Evolutionary conservation across 495 filamentous ascomycete genomes (phyloP), one percentile per base, ranked within the genome.

Genomic region (Lasiosphaeria ovina): DNA sequence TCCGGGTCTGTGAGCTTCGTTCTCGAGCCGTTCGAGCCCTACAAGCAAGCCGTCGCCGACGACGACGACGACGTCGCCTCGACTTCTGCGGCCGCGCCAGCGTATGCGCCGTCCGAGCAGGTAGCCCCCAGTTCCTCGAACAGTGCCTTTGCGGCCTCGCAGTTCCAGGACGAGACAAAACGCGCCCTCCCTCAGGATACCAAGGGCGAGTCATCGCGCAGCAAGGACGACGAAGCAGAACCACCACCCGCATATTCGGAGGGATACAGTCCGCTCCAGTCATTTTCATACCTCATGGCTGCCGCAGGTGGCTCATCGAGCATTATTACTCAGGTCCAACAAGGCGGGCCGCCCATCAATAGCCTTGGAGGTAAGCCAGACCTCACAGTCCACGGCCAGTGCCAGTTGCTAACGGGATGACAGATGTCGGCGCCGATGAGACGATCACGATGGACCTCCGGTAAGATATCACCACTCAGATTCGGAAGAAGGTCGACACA

Each of bases 281-380:
- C 89, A 50, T 98, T 98, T 70, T 89, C 90, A 67, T 98, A 97
- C 86, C 87, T 95, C 66, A 98, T 98, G 95, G 92, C 93, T 76
- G 89, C 92, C 70, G 92, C 93, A 75, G 93, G 92, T 81, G 94
- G 92, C 75, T 90, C 92, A 65, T 87, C 93, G 77, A 97, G 93
- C 85, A 96, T 98, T 71, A 93, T 98, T 76, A 98, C 94, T 75
- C 94, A 98, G 79, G 94, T 98, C 57, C 91, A 94, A 68, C 94
- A 97, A 74, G 87, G 89, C 63, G 93, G 89, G 59, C 90, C 91
- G 64, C 89, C 91, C 12, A 87, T 96, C 57, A 95, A 93, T 73
- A 87, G 88, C 57, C 77, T 97, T 59, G 90, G 90, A 83, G 93
- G 93, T 93, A 84, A 63, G 85, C 54, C 12, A 54, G 17, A 24